phyloP scores from a whole-genome alignment of 768 basidiomycete species.

The Kwoniella botswanensis region DNA sequence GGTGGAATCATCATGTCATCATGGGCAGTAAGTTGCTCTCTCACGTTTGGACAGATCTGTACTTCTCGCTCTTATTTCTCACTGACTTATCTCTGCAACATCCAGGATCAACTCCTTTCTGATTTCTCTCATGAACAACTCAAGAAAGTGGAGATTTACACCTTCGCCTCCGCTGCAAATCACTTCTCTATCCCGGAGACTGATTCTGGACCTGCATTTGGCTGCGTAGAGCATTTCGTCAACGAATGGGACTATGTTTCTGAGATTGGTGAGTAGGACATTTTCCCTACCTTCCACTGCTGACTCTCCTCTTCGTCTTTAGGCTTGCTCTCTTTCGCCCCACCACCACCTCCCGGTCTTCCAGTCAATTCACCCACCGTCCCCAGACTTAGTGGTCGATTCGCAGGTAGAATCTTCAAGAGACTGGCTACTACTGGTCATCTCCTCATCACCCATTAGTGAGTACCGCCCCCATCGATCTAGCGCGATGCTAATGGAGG shows the following conservation, averaged over 20 bases:
- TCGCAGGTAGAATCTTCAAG: conserved; percentile 44
- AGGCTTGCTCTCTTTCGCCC: conserved; percentile 39
- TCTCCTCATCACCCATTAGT: conserved; percentile 44
- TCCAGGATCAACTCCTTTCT: conserved; percentile 39
- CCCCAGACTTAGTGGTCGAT: conserved; percentile 29
- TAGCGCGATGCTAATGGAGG: too few species aligned
- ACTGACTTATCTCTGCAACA: not conserved
- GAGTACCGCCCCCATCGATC: conserved; percentile 9
- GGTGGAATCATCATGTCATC: conserved; percentile 47
- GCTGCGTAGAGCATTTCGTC: conserved; percentile 44
- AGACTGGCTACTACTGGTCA: conserved; percentile 41
- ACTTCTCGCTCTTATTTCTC: not conserved
- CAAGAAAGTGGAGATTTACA: conserved; percentile 49
- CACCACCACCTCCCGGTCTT: conserved; percentile 14
- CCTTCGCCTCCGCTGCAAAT: conserved; percentile 47
- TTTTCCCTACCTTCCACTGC: not conserved
- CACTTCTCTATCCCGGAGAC: conserved; percentile 40
- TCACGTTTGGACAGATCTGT: too few species aligned
- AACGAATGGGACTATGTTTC: conserved; percentile 44
- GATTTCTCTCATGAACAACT: conserved; percentile 38
- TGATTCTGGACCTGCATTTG: conserved; percentile 23
- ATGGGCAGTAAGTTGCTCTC: conserved; percentile 30
- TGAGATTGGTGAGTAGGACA: conserved; percentile 36
- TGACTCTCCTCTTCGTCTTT: not conserved
- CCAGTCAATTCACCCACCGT: not conserved